Conservation (phyloP, 345 rosid genomes). For the Tarenaya hassleriana region DNA sequence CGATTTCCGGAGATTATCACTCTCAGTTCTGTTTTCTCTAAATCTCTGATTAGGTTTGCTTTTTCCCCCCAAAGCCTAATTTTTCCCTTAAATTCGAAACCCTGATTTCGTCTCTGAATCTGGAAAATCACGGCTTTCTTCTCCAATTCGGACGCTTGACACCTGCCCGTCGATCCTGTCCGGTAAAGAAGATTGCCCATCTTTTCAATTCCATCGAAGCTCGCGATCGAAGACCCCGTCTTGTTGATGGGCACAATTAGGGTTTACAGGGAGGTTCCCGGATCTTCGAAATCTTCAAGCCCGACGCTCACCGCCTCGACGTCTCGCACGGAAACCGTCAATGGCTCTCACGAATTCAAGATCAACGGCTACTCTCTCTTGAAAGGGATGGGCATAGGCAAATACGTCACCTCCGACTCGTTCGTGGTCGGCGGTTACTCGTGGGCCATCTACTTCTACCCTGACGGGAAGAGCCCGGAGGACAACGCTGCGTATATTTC, state of each 20-base stretch:
- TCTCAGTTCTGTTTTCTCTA: neutral
- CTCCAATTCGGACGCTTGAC: conserved; percentile 22
- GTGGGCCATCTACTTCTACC: conserved; percentile 77
- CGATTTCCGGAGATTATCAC: conserved; percentile 14
- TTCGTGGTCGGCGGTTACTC: conserved; percentile 62
- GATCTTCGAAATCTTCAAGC: conserved; percentile 27
- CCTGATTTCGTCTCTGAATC: conserved; percentile 10
- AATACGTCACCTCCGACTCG: conserved; percentile 57
- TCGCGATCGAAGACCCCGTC: conserved; percentile 19
- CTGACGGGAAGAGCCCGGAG: conserved; percentile 72
- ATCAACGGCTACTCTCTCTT: conserved; percentile 54
- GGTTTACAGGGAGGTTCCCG: conserved; percentile 37
- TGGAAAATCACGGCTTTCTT: neutral
- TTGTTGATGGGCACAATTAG: conserved; percentile 51
- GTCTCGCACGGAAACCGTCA: conserved; percentile 54
- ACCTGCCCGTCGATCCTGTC: neutral
- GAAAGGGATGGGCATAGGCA: conserved; percentile 74
- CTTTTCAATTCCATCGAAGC: conserved; percentile 8
- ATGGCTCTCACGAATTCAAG: conserved; percentile 67
- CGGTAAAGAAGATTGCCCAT: conserved; percentile 13
- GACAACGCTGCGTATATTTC: conserved; percentile 56
- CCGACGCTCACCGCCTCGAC: conserved; percentile 42
- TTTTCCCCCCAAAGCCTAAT: neutral
- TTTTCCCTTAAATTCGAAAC: conserved; percentile 2
- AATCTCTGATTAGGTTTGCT: conserved; percentile 1